Evolutionary conservation across 2,329 filamentous ascomycete genomes (phyloP), one percentile per base, ranked within the genome.

Genomic region (Paecilomyces fulvus): DNA sequence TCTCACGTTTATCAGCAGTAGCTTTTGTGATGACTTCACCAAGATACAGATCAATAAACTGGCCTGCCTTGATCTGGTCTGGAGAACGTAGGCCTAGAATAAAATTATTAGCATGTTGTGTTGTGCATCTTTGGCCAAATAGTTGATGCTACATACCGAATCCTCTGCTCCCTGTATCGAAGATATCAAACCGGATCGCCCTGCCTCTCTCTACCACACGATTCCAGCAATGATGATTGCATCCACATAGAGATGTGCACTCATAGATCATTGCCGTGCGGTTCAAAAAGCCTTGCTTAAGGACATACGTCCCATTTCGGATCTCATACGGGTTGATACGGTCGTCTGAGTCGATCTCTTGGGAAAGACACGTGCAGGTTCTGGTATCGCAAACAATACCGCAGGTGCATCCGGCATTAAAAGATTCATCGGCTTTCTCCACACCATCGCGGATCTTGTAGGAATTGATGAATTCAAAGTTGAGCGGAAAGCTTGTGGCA

Each of bases 1-100:
- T 65, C 58, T 77, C 76, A 4, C 76, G 72, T 4, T 63, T 57
- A n/a, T 72, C 67, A 7, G 75, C 68, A 20, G 67, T 66, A 6
- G 65, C 52, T 23, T 67, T 65, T 0, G 71, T 74, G 5, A 78
- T 69, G 0, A 78, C 70, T 55, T 78, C 76, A 2, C 76, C 76
- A 0, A 76, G 68, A 55, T 78, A 78, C 8, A 65, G 64, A 53
- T 77, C 75, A 52, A 78, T 76, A 51, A 76, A 78, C 58, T 78
- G 75, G 0, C 76, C 76, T 1, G 67, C 64, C 30, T 67, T 60
- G 49, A 78, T 74, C 1, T 58, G 53, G 20, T 73, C 65, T 0
- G 61, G 65, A 0, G 73, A 76, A 3, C 75, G 72, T 7, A 77
- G 67, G 5, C 75, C 74, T 74, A 46, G 33, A 25, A 25, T 21